Evolutionary conservation across 148 eudicot genomes (phyloP).

Genomic region (Suaeda aralocaspica): DNA sequence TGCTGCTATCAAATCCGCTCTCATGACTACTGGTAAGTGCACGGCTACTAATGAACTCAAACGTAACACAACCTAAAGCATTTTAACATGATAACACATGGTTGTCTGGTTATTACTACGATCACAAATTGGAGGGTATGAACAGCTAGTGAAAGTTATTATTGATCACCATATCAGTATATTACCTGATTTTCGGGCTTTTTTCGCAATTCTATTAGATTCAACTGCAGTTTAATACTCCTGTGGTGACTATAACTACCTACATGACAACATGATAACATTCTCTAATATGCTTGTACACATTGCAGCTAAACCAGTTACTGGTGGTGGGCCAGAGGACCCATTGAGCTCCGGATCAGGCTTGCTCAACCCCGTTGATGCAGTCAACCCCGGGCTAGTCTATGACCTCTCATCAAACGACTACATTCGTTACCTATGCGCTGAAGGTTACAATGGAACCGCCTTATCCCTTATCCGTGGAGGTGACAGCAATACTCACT

Average conservation of each 20-base stretch:
- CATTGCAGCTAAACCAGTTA: conserved; percentile 53
- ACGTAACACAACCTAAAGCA: too few species aligned
- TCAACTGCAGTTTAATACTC: too few species aligned
- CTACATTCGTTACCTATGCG: conserved; percentile 62
- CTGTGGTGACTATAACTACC: too few species aligned
- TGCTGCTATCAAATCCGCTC: conserved; percentile 82
- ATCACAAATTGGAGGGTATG: too few species aligned
- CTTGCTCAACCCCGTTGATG: conserved; percentile 49
- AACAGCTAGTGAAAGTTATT: too few species aligned
- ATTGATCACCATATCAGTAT: too few species aligned
- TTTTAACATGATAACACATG: too few species aligned
- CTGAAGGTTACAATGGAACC: conserved; percentile 54
- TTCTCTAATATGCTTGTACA: background rate
- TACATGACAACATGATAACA: background rate
- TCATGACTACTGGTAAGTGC: conserved; percentile 78
- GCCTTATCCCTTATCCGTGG: conserved; percentile 36
- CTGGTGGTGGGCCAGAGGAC: conserved; percentile 36
- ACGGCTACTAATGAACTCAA: background rate
- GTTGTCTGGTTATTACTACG: too few species aligned
- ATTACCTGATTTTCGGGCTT: too few species aligned
- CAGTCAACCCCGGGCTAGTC: conserved; percentile 64
- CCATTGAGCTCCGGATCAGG: conserved; percentile 62
- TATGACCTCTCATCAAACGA: conserved; percentile 45
- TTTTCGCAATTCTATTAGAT: too few species aligned
- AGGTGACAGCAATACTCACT: conserved; percentile 7